Conservation (phyloP, 768 basidiomycete genomes). For the Amanita rimosa region DNA sequence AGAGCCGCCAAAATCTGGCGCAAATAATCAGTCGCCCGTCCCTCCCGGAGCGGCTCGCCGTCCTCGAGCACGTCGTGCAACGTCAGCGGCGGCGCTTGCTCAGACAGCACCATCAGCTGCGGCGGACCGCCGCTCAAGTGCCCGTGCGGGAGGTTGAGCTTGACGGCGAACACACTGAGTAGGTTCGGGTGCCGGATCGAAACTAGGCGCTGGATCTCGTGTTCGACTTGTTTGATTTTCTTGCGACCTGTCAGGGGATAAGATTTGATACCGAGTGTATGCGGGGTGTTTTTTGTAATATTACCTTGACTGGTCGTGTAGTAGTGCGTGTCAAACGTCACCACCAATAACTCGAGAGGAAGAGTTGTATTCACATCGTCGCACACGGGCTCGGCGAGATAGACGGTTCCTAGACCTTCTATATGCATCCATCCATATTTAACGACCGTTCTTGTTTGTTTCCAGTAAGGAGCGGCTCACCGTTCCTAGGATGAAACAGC, state of each 20-base stretch:
- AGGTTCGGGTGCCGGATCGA: constrained; percentile 55
- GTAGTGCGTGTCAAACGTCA: constrained; percentile 58
- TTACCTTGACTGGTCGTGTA: constrained; percentile 54
- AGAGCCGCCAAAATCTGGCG: constrained; percentile 62
- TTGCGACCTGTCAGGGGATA: constrained; percentile 34
- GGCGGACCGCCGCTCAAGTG: constrained; percentile 24
- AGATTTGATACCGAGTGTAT: background rate
- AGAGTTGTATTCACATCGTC: constrained; percentile 45
- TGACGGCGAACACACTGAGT: constrained; percentile 56
- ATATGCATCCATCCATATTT: background rate
- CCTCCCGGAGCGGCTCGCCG: constrained; percentile 61
- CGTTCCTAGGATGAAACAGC: constrained; percentile 60
- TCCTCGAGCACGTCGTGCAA: constrained; percentile 70
- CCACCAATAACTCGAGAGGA: constrained; percentile 56
- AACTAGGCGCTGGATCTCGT: constrained; percentile 51
- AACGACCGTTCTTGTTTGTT: background rate
- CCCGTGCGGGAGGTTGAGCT: constrained; percentile 40
- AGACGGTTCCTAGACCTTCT: constrained; percentile 59
- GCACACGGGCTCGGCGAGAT: constrained; percentile 66
- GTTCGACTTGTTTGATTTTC: constrained; percentile 58
- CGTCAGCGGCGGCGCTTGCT: constrained; percentile 55
- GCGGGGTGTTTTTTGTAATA: too few relatives aligned
- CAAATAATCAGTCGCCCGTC: constrained; percentile 68
- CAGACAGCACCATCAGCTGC: constrained; percentile 56
- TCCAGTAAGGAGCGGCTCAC: constrained; percentile 22